Conservation (phyloP, 257 asterid genomes). For the Vinca minor region DNA sequence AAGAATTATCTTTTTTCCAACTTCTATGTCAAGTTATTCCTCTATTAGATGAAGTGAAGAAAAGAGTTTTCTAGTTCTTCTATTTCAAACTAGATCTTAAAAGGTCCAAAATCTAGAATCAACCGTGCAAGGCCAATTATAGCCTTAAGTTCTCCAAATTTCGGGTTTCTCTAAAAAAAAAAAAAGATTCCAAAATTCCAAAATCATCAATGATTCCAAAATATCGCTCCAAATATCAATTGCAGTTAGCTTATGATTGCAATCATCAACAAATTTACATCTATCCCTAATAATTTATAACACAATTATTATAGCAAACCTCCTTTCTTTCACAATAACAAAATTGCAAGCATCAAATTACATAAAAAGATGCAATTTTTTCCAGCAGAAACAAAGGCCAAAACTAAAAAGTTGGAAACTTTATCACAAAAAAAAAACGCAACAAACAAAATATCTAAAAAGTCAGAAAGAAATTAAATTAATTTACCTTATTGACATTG, state of each 20-base stretch:
- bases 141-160: background rate
- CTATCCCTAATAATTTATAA: too few species aligned
- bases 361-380: background rate
- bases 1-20: background rate
- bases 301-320: background rate
- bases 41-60: background rate
- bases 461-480: background rate
- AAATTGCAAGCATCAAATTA: background rate
- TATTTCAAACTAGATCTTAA: too few species aligned
- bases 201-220: background rate
- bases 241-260: too few species aligned
- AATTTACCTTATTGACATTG: conserved; percentile 55
- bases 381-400: background rate
- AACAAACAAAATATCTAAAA: background rate
- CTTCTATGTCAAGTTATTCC: too few species aligned
- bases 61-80: background rate
- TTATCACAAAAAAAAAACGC: background rate
- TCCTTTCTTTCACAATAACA: background rate
- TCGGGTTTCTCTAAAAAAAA: background rate
- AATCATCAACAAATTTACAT: too few species aligned
- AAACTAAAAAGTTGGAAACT: background rate
- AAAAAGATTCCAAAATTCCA: background rate
- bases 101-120: too few species aligned
- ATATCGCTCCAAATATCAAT: background rate
- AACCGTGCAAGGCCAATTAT: too few species aligned